Base-by-base conservation (phyloP, 306 rosid species). In the Casuarina cunninghamiana region DNA sequence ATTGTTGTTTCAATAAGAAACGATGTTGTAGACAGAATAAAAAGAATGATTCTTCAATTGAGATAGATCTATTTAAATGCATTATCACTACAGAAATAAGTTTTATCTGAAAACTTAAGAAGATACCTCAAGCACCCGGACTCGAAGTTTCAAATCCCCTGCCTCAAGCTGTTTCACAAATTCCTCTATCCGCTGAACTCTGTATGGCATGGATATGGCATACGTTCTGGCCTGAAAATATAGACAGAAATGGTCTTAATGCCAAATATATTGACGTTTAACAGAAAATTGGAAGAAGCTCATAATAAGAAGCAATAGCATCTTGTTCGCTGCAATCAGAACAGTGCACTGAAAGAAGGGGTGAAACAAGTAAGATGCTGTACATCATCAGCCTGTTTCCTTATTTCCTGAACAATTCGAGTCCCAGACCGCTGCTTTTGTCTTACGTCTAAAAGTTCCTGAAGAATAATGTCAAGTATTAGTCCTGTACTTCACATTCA, bases 121-220 rank as follows among this genome's bases (percentile, higher is more conserved):
- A 66, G 50, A 71, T 85, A 93, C 99, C 99, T 93, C 96, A 10
- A 96, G 94, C 35, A 96, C 99, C 32, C 98, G 89, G 60, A 96
- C 99, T 76, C 99, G 93, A 39, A 93, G 97, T 86, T 96, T 96
- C 37, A 93, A 72, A 71, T 96, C 98, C 71, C 99, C 99, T 0
- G 88, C 84, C 67, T 96, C 99, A 2, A 96, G 93, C 82, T 96
- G 91, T 72, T 93, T 82, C 66, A 90, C 92, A 81, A 96, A 89
- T 80, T 93, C 98, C 84, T 96, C 98, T 68, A 96, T 96, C 69
- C 79, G 84, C 84, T 95, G 98, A 76, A 96, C 94, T 87, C 96
- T 90, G 83, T 83, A 96, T 62, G 99, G 99, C 99, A 96, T 96
- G 81, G 99, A 93, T 39, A 96, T 88, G 54, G 99, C 83, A 78